A percentile compares a stretch with the other conserved stretches of the same genome.
Evolutionary conservation across 148 eudicot genomes (phyloP).

Genomic region (Rhododendron mucronatum): DNA sequence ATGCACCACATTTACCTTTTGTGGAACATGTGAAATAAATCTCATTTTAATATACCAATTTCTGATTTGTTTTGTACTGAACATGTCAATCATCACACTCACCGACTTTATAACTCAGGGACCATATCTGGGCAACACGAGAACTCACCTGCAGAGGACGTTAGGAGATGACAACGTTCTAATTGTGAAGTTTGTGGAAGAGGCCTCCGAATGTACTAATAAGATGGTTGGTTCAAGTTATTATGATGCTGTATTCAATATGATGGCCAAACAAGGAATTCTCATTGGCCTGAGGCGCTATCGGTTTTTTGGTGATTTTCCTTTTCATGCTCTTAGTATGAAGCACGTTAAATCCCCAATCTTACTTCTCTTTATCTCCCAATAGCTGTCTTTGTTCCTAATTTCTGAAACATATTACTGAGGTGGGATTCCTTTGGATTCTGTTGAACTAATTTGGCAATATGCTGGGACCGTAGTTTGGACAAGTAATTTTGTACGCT

Average conservation of each 20-base stretch:
- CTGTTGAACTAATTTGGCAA: neutral
- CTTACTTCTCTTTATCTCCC: neutral
- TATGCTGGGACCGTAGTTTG: neutral
- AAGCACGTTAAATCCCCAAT: neutral
- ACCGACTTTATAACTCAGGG: slow-evolving; percentile 34
- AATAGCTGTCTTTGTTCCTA: neutral
- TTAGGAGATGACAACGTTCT: slow-evolving; percentile 76
- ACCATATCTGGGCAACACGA: slow-evolving; percentile 47
- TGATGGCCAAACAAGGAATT: slow-evolving; percentile 51
- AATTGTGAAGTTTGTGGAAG: slow-evolving; percentile 50
- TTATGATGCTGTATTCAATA: too few species aligned
- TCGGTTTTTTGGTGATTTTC: slow-evolving; percentile 55
- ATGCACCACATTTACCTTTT: neutral
- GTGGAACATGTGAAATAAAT: neutral
- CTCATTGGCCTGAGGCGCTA: slow-evolving; percentile 49
- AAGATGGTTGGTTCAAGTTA: neutral
- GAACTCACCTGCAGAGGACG: slow-evolving; percentile 59
- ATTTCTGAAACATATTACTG: neutral
- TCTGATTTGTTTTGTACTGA: neutral
- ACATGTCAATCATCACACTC: neutral
- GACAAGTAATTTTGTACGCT: neutral
- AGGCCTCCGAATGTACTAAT: slow-evolving; percentile 7
- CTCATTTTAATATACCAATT: neutral
- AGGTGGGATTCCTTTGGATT: neutral
- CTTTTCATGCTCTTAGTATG: neutral